Evolutionary conservation across 2,329 filamentous ascomycete species (phyloP), one percentile per base, ranked within the genome.

Genomic region (Orbilia blumenaviensis): DNA sequence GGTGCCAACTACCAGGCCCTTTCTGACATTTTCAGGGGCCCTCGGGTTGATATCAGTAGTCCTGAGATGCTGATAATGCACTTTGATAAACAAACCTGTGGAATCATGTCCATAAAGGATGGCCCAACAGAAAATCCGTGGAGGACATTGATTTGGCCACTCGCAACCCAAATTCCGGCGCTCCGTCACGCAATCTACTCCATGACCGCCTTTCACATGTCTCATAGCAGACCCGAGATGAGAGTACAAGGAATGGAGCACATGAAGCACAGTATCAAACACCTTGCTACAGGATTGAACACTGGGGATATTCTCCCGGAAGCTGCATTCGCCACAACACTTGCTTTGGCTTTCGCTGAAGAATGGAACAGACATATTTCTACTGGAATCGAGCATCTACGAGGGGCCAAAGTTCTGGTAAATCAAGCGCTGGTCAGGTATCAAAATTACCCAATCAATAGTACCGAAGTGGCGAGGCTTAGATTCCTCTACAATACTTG

Each of bases 311-410:
- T 91, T 86, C 85, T 86, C 23, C 85, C 87, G 6, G 89, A 91
- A 79, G 87, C 88, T 34, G 89, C 89, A 12, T 85, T 92, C 44
- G 90, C 90, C 2, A 92, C 90, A n/a, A 90, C 89, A 0, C 83
- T 92, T 6, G 88, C 88, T 0, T 84, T 92, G 9, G 89, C 89
- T 3, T 91, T 92, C 80, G 87, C 89, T 0, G 90, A 92, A 79
- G 89, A 89, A 0, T 92, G 90, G 89, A 90, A 92, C 79, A 86
- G 88, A 74, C 88, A 91, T 78, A 90, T 89, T 58, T 87, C 87
- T 29, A 91, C 89, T 8, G 90, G 90, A 3, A 90, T 91, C 66
- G 86, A 90, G 73, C 89, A 92, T 82, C 86, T 92, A 78, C 88
- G 88, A 77, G 90, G 89, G 29, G 90, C 90, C 7, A 89, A 88